Percentiles rank a stretch among this genome's conserved stretches.
Conservation (phyloP, 805 yeast species). For the Pichia rugopelliculosa region DNA sequence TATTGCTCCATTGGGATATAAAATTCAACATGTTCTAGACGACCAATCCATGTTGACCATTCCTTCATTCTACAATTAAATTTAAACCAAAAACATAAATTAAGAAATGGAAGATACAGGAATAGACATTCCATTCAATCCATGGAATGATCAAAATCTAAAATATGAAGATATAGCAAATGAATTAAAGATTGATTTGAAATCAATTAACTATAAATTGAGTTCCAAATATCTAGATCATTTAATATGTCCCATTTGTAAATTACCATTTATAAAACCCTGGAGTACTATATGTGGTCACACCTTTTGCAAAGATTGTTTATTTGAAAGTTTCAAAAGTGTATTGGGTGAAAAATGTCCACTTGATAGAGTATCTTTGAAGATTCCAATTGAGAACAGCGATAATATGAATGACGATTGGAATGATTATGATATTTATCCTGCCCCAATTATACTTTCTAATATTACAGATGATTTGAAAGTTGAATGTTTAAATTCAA, state of each 20-base stretch:
- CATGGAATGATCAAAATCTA: neutral
- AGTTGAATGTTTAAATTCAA: slow-evolving; percentile 46
- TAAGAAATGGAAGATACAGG: neutral
- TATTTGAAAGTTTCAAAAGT: slow-evolving; percentile 37
- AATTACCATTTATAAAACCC: slow-evolving; percentile 54
- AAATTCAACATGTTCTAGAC: neutral
- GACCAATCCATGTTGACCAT: too few relatives aligned
- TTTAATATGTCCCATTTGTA: slow-evolving; percentile 56
- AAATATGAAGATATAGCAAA: neutral
- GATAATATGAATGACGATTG: slow-evolving; percentile 9
- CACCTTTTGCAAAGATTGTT: slow-evolving; percentile 54
- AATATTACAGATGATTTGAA: slow-evolving; percentile 54
- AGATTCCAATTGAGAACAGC: slow-evolving; percentile 2
- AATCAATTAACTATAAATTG: slow-evolving; percentile 20
- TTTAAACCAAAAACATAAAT: neutral
- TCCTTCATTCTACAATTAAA: neutral
- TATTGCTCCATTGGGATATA: neutral
- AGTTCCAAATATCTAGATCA: slow-evolving; percentile 21
- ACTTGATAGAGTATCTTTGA: slow-evolving; percentile 47
- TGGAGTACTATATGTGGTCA: slow-evolving; percentile 61
- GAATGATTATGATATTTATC: slow-evolving; percentile 28
- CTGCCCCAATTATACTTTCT: slow-evolving; percentile 52
- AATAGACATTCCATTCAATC: neutral
- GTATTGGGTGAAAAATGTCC: slow-evolving; percentile 43
- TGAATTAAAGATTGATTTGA: slow-evolving; percentile 17